These are phyloP conservation scores for Hydnomerulius pinastri DNA, from an alignment of 768 basidiomycete species.

Conservation along the genomic window DNA sequence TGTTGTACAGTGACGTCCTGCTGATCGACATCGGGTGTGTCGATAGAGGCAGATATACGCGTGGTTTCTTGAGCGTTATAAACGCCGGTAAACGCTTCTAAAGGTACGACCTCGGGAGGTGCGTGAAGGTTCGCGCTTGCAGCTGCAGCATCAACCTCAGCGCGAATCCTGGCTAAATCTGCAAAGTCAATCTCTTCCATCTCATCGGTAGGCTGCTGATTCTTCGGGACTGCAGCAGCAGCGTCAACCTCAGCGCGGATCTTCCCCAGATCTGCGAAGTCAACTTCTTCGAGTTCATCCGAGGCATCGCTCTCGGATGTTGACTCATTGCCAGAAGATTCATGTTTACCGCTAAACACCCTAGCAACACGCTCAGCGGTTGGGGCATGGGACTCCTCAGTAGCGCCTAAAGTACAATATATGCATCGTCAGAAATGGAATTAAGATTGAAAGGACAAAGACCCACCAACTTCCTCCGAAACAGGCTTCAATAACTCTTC, in stretches of 20 bases:
- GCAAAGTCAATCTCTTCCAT: slow-evolving; percentile 64
- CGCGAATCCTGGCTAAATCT: slow-evolving; percentile 49
- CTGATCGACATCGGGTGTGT: slow-evolving; percentile 3
- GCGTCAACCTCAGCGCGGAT: slow-evolving; percentile 45
- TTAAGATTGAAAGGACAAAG: not conserved
- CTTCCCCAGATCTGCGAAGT: slow-evolving; percentile 62
- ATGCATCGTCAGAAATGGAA: slow-evolving; percentile 4
- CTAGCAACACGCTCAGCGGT: slow-evolving; percentile 69
- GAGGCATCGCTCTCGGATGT: slow-evolving; percentile 32
- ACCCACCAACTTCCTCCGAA: slow-evolving; percentile 54
- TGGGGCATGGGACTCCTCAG: slow-evolving; percentile 58
- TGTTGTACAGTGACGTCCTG: not conserved
- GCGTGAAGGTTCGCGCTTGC: slow-evolving; percentile 1
- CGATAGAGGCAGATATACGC: not conserved
- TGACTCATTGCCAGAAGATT: slow-evolving; percentile 21
- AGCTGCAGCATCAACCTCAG: slow-evolving; percentile 35
- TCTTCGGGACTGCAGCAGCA: slow-evolving; percentile 5
- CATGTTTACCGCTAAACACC: slow-evolving; percentile 52
- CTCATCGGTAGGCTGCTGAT: slow-evolving; percentile 15
- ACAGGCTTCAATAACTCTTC: slow-evolving; percentile 63
- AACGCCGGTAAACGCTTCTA: slow-evolving; percentile 40
- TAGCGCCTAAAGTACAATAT: slow-evolving; percentile 27
- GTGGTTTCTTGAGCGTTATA: slow-evolving; percentile 22
- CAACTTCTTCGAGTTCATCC: slow-evolving; percentile 55
- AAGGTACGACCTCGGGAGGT: slow-evolving; percentile 18